phyloP scores from a whole-genome alignment of 2,329 filamentous ascomycete genomes.

The Colletotrichum siamense region DNA sequence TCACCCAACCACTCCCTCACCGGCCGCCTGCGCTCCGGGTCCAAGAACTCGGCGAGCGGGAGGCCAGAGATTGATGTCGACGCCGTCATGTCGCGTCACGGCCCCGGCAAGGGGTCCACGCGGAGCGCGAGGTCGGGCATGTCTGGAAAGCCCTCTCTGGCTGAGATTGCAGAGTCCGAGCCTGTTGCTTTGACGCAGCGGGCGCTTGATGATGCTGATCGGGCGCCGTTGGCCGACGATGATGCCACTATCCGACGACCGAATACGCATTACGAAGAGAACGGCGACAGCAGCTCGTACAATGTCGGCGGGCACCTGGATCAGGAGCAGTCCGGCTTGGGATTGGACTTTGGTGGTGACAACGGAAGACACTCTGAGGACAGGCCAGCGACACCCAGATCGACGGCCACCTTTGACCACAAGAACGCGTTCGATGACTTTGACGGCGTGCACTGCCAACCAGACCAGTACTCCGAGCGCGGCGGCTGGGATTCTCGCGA shows the following conservation, averaged over 20 bases:
- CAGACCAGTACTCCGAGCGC: conserved; percentile 44
- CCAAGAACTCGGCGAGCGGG: conserved; percentile 49
- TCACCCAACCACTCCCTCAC: conserved; percentile 70
- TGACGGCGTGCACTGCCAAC: conserved; percentile 78
- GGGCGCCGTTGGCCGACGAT: conserved; percentile 37
- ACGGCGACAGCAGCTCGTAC: background rate
- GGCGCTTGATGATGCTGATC: conserved; percentile 61
- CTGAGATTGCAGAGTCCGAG: conserved; percentile 64
- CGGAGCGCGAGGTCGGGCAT: conserved; percentile 50
- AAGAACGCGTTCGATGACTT: conserved; percentile 78
- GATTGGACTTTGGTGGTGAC: conserved; percentile 12
- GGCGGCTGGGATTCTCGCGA: conserved; percentile 22
- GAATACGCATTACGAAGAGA: conserved; percentile 23
- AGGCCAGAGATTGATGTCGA: conserved; percentile 47
- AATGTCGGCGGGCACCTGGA: conserved; percentile 40
- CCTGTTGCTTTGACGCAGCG: conserved; percentile 55
- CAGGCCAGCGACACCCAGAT: conserved; percentile 29
- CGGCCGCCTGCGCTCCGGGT: conserved; percentile 59
- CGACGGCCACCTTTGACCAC: conserved; percentile 50
- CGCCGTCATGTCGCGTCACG: conserved; percentile 53
- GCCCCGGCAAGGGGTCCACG: conserved; percentile 59
- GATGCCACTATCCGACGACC: conserved; percentile 39
- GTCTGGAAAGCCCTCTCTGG: conserved; percentile 52
- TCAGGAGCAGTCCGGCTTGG: background rate
- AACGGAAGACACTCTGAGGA: conserved; percentile 16